These are phyloP conservation scores for Mycena belliarum DNA, from an alignment of 768 basidiomycete genomes.

Conservation along the genomic window DNA sequence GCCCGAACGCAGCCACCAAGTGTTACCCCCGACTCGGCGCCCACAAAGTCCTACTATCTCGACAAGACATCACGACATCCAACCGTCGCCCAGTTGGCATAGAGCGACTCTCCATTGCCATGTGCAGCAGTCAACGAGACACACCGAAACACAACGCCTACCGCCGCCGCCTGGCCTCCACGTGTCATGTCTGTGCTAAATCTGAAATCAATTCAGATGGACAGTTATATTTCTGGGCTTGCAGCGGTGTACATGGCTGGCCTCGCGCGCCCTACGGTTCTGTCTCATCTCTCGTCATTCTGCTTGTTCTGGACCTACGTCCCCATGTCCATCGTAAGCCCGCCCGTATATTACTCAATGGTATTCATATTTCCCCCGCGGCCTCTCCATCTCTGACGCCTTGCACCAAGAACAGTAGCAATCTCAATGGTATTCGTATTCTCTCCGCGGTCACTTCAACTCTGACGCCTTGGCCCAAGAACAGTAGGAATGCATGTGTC, in stretches of 20 bases:
- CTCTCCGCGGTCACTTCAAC: slow-evolving; percentile 9
- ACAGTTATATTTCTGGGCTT: not conserved
- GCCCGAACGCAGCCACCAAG: too few species aligned
- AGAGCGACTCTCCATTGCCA: too few species aligned
- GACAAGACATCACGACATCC: too few species aligned
- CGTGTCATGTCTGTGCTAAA: not conserved
- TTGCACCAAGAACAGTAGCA: not conserved
- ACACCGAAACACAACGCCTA: not conserved
- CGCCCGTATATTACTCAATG: slow-evolving; percentile 4
- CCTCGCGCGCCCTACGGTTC: not conserved
- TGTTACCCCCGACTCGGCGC: too few species aligned
- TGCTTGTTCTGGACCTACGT: not conserved
- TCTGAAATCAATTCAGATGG: not conserved
- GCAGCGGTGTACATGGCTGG: too few species aligned
- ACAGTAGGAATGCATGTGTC: slow-evolving; percentile 5
- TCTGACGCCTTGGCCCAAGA: not conserved
- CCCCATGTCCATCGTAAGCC: not conserved
- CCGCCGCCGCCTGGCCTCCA: not conserved
- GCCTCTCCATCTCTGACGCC: not conserved
- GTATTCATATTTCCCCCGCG: slow-evolving; percentile 11
- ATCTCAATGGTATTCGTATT: slow-evolving; percentile 8
- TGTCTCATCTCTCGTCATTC: not conserved
- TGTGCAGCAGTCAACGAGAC: too few species aligned
- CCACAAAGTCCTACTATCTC: too few species aligned
- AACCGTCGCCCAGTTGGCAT: too few species aligned